These are phyloP conservation scores for Colletotrichum horii DNA, from an alignment of 2,329 filamentous ascomycete genomes.

Conservation along the genomic window DNA sequence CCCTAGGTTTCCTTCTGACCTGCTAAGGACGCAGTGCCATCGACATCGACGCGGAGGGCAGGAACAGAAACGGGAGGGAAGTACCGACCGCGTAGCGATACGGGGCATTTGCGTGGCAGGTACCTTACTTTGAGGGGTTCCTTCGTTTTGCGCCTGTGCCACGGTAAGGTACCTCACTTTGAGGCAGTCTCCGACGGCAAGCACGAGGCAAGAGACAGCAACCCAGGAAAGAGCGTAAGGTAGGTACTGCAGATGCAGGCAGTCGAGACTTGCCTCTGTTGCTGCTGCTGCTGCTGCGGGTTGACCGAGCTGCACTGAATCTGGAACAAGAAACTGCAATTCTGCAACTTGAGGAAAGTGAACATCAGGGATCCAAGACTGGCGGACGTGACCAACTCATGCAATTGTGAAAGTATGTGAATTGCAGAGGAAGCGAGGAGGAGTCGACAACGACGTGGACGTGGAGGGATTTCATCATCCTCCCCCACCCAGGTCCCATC, in stretches of 20 bases:
- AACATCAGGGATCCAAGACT: background rate
- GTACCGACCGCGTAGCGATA: background rate
- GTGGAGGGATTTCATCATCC: background rate
- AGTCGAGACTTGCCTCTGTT: background rate
- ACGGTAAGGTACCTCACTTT: background rate
- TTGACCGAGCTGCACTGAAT: background rate
- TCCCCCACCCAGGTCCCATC: background rate
- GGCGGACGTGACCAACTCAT: background rate
- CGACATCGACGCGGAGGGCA: background rate
- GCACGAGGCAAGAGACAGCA: background rate
- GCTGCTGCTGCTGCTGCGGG: background rate
- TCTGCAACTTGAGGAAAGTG: background rate
- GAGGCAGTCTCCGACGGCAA: background rate
- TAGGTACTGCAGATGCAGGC: background rate
- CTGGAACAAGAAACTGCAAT: background rate
- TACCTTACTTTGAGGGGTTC: background rate
- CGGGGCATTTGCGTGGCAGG: background rate
- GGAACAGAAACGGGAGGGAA: background rate
- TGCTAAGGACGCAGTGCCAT: background rate
- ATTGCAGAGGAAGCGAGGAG: background rate
- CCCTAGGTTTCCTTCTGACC: background rate
- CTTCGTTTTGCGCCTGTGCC: background rate
- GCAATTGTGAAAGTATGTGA: background rate
- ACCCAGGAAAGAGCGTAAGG: background rate
- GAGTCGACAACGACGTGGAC: background rate